Conservation (phyloP, 1,284 basidiomycete genomes). For the Ustilago shanxiensis region DNA sequence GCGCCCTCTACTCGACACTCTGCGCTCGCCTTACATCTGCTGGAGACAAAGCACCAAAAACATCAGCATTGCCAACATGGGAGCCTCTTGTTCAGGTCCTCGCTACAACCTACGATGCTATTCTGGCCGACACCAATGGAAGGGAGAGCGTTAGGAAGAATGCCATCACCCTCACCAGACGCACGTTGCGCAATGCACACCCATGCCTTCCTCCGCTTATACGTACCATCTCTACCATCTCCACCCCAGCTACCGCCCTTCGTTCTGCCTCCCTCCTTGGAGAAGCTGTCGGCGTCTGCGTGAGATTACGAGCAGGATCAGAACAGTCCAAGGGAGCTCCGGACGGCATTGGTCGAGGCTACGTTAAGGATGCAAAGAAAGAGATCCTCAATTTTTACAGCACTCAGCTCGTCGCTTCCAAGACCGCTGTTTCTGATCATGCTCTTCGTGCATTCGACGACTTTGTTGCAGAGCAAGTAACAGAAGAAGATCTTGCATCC, state of each 20-base stretch:
- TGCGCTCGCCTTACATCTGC: slow-evolving; percentile 72
- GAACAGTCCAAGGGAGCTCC: slow-evolving; percentile 54
- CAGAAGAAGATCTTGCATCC: slow-evolving; percentile 47
- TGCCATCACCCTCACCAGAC: slow-evolving; percentile 38
- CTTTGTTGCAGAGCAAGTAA: slow-evolving; percentile 54
- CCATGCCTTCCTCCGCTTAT: slow-evolving; percentile 50
- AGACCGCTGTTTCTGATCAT: slow-evolving; percentile 48
- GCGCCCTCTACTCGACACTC: slow-evolving; percentile 74
- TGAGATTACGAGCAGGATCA: slow-evolving; percentile 54
- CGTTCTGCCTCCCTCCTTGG: slow-evolving; percentile 55
- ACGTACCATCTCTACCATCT: slow-evolving; percentile 34
- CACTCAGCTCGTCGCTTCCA: slow-evolving; percentile 60
- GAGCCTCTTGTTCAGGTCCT: slow-evolving; percentile 46
- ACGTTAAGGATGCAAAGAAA: slow-evolving; percentile 35
- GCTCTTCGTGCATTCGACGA: slow-evolving; percentile 50
- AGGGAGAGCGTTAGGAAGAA: slow-evolving; percentile 36
- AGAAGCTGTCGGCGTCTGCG: slow-evolving; percentile 47
- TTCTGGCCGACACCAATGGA: slow-evolving; percentile 31
- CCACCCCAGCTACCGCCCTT: slow-evolving; percentile 38
- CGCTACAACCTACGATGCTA: slow-evolving; percentile 52
- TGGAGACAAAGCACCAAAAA: background rate
- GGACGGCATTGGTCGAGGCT: slow-evolving; percentile 48
- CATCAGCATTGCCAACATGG: slow-evolving; percentile 29
- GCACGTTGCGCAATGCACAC: slow-evolving; percentile 49
- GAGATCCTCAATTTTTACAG: slow-evolving; percentile 59